Evolutionary conservation across 495 filamentous ascomycete species (phyloP).

Genomic region (Penicillium steckii): DNA sequence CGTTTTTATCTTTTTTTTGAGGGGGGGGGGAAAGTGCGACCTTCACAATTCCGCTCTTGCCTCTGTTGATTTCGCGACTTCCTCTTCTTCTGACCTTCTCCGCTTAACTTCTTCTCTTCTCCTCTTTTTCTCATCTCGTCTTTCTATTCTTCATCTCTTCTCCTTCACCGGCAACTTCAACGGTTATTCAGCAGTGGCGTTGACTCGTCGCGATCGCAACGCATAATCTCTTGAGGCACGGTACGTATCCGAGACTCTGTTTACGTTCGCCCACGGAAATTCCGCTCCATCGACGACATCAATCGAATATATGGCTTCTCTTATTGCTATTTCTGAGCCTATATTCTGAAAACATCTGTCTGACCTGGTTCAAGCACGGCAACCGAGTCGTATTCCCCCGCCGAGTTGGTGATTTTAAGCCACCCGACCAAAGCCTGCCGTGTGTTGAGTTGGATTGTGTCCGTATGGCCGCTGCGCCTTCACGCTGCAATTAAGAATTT

Average conservation of each 20-base stretch:
- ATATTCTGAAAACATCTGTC: too few relatives aligned
- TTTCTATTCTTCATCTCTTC: background rate
- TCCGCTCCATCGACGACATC: background rate
- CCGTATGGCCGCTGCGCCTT: conserved; percentile 14
- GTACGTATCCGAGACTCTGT: conserved; percentile 19
- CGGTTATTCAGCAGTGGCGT: conserved; percentile 8
- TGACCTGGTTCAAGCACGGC: background rate
- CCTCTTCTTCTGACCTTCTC: background rate
- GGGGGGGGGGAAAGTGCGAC: background rate
- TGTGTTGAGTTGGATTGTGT: conserved; percentile 2
- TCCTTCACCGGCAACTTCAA: background rate
- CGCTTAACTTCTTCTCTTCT: background rate
- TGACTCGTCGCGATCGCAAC: conserved; percentile 21
- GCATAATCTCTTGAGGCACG: conserved; percentile 22
- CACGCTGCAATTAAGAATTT: conserved; percentile 1
- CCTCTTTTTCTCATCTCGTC: background rate
- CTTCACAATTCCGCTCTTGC: background rate
- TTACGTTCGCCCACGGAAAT: background rate
- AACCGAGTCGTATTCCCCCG: background rate
- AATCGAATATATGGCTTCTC: too few relatives aligned
- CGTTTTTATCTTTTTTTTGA: too few relatives aligned
- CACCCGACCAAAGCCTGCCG: background rate
- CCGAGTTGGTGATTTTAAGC: background rate
- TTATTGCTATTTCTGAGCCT: too few relatives aligned
- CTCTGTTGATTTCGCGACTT: conserved; percentile 2